Evolutionary conservation across 495 filamentous ascomycete genomes (phyloP).

Genomic region (Neurospora terricola): DNA sequence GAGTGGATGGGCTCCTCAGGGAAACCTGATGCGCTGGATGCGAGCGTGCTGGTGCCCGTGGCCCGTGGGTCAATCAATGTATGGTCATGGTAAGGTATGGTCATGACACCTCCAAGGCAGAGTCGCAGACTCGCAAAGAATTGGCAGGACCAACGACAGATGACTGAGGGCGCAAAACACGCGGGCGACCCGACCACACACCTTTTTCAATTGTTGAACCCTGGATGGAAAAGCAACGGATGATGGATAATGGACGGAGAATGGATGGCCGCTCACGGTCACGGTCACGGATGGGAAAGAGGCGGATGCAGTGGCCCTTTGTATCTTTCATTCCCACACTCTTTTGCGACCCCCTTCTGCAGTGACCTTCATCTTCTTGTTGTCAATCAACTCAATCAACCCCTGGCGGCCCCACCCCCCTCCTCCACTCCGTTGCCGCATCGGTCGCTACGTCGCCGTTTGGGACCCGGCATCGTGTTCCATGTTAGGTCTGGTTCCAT

Average conservation of each 20-base stretch:
- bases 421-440: not conserved
- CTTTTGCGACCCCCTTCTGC: not conserved
- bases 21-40: not conserved
- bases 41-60: not conserved
- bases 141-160: not conserved
- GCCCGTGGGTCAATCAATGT: not conserved
- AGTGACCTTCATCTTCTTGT: not conserved
- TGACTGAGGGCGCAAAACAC: not conserved
- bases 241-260: not conserved
- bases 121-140: not conserved
- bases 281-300: not conserved
- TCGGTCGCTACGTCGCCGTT: not conserved
- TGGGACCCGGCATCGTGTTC: conserved; percentile 1
- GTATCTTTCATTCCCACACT: not conserved
- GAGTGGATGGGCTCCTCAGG: not conserved
- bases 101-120: not conserved
- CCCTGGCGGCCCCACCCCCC: not conserved
- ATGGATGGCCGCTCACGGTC: not conserved
- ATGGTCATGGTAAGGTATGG: not conserved
- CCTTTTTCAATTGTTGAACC: not conserved
- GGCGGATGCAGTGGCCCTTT: not conserved
- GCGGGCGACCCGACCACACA: not conserved
- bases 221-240: not conserved
- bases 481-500: not conserved
- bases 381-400: not conserved